Conservation (phyloP, 257 asterid species). For the Solanum medicagineum region DNA sequence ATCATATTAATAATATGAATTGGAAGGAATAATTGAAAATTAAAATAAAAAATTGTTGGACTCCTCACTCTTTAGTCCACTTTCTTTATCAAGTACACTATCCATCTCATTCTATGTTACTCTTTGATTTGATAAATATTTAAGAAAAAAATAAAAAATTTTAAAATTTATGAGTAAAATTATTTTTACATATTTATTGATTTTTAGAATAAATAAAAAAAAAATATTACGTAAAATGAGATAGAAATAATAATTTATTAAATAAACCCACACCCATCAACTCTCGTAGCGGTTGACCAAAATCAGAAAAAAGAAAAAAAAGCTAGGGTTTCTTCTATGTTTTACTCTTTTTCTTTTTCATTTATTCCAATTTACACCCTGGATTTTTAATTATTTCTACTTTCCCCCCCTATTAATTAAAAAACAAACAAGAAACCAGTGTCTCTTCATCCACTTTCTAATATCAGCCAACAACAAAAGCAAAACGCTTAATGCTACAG, state of each 20-base stretch:
- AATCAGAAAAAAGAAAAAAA: neutral
- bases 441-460: neutral
- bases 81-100: neutral
- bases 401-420: neutral
- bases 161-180: too few relatives aligned
- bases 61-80: neutral
- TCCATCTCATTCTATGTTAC: too few relatives aligned
- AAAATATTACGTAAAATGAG: too few relatives aligned
- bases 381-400: conserved; percentile 1
- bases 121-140: too few relatives aligned
- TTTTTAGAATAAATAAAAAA: too few relatives aligned
- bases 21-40: neutral
- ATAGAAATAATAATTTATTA: too few relatives aligned
- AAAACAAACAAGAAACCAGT: neutral
- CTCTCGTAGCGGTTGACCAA: conserved; percentile 19
- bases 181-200: too few relatives aligned
- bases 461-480: neutral
- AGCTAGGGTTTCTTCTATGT: conserved; percentile 17
- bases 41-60: neutral
- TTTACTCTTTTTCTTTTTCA: neutral
- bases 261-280: neutral
- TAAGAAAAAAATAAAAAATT: too few relatives aligned
- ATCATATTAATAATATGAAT: neutral
- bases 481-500: neutral
- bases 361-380: conserved; percentile 13